Evolutionary conservation across 108 stramenopile species (phyloP).

Genomic region (Cyclotella choctawhatcheeana): DNA sequence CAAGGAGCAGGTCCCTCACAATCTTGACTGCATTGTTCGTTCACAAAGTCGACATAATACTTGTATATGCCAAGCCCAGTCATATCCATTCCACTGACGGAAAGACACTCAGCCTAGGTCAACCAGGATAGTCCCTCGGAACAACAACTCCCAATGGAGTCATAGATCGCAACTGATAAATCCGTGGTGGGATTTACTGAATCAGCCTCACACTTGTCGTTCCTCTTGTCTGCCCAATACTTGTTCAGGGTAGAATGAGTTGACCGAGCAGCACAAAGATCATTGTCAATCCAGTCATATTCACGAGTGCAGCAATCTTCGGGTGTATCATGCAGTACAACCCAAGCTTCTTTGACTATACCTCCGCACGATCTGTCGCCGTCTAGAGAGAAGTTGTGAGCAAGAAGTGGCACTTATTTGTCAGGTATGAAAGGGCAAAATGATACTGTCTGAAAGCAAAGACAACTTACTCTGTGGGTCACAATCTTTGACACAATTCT

Average conservation of each 20-base stretch:
- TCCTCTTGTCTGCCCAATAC: constrained; percentile 19
- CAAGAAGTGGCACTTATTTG: too few relatives aligned
- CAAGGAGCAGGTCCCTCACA: constrained; percentile 17
- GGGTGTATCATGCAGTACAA: constrained; percentile 8
- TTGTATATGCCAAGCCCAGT: background rate
- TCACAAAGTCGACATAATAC: constrained; percentile 11
- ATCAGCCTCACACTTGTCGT: background rate
- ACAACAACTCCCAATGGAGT: constrained; percentile 3
- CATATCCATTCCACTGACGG: constrained; percentile 4
- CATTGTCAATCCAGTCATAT: constrained; percentile 21
- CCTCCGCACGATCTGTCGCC: constrained; percentile 19
- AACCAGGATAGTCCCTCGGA: background rate
- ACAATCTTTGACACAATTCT: constrained; percentile 11
- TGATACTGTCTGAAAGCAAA: too few relatives aligned
- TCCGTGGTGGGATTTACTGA: background rate
- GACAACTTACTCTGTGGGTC: constrained; percentile 18
- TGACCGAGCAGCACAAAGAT: constrained; percentile 12
- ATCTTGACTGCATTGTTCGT: background rate
- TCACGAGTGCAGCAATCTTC: constrained; percentile 14
- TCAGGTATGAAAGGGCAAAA: too few relatives aligned
- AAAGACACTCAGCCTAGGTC: background rate
- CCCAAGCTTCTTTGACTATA: constrained; percentile 12
- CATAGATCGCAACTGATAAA: constrained; percentile 1
- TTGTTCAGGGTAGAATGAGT: background rate
- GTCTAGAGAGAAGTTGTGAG: background rate